These are phyloP conservation scores for Teratosphaeriaceae sp. DNA, from an alignment of 2,329 filamentous ascomycete genomes.

Conservation along the genomic window DNA sequence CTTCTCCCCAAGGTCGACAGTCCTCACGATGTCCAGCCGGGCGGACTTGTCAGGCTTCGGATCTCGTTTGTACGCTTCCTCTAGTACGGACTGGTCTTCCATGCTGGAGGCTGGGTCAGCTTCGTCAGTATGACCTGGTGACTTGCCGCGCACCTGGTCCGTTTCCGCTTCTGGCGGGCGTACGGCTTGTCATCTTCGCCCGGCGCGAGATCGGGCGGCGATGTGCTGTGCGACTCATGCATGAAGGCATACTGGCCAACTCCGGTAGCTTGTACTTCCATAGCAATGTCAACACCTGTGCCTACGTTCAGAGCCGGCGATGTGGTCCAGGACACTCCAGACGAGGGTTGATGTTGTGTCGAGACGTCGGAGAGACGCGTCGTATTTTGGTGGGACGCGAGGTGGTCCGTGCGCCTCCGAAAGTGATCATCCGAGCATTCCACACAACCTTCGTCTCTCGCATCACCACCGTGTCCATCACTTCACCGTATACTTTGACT, in stretches of 20 bases:
- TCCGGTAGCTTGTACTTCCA: not conserved
- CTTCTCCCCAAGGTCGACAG: constrained; percentile 85
- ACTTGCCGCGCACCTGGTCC: constrained; percentile 48
- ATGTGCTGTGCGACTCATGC: constrained; percentile 52
- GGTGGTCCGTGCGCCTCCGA: too few relatives aligned
- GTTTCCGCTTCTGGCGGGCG: constrained; percentile 53
- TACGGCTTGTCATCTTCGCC: constrained; percentile 52
- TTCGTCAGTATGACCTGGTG: not conserved
- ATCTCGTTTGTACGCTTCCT: constrained; percentile 76
- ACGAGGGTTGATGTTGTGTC: too few relatives aligned
- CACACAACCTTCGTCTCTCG: too few relatives aligned
- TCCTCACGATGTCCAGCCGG: constrained; percentile 75
- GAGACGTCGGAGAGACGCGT: too few relatives aligned
- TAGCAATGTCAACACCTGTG: not conserved
- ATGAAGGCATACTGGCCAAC: constrained; percentile 47
- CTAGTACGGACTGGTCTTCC: constrained; percentile 82
- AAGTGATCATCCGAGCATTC: too few relatives aligned
- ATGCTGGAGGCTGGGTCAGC: constrained; percentile 48
- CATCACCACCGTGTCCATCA: too few relatives aligned
- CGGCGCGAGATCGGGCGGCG: constrained; percentile 47
- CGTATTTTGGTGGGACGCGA: too few relatives aligned
- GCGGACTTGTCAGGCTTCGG: constrained; percentile 87
- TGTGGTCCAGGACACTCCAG: too few relatives aligned
- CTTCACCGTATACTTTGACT: too few relatives aligned
- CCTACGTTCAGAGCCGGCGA: too few relatives aligned